Evolutionary conservation across 2,329 filamentous ascomycete species (phyloP), one percentile per base, ranked within the genome.

Genomic region (Lachnellula hyalina): DNA sequence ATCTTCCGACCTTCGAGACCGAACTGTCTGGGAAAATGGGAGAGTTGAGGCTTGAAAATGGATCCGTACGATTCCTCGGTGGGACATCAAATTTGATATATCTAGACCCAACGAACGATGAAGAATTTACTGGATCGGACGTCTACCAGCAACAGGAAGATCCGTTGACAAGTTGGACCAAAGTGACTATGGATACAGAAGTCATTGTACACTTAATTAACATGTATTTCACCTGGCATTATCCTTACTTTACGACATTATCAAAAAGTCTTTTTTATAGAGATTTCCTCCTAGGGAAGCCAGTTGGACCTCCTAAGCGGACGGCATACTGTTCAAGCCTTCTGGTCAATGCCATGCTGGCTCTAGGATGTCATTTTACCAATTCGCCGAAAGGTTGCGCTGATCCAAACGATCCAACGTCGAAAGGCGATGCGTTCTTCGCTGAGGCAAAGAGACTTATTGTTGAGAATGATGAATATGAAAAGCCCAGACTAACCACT

Each of bases 181-280:
- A 79, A 15, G 90, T 96, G 46, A 96, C 90, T 1, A 78, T 84
- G 49, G 90, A 96, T 68, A 79, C 84, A 23, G 82, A 87, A 52
- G 77, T 96, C 46, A 84, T 96, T 63, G 81, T 85, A 15, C 93
- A 96, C 71, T 82, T 99, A 17, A 83, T 99, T 68, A 93, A 92
- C 66, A 92, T 97, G 89, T 99, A 99, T 73, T 97, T 97, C 73
- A 90, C 86, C 64, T 97, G 93, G 88, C 94, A 97, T 72, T 97
- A 97, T 71, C 86, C 91, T 17, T 97, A 94, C 73, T 99, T 97
- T 70, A 93, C 91, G 4, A 94, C 89, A 0, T 76, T 97, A 6
- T 93, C 92, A 12, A 95, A 90, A 69, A 84, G 80, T 38, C 75
- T 96, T 34, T 97, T 99, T 69, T 92, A 89, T 68, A 81, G 86